Evolutionary conservation across 2,329 filamentous ascomycete genomes (phyloP), one percentile per base, ranked within the genome.

Genomic region (Ophiostoma angusticollis): DNA sequence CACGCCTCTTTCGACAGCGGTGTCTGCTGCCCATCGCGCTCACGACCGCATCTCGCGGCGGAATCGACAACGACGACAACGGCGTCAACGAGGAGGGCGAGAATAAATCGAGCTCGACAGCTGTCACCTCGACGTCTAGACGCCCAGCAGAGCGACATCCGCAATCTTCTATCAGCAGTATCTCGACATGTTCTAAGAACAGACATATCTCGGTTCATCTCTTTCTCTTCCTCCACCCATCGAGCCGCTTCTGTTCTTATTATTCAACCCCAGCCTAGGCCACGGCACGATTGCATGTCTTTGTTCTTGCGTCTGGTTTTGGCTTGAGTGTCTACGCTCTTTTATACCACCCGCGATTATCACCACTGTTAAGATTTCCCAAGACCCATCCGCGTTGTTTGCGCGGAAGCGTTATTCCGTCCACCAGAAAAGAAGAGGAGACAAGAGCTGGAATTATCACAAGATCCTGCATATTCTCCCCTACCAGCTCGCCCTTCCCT

Each of bases 101-200:
- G 25, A 24, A 39, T 28, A 19, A 30, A 8, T 22, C 14, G 18
- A 22, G 24, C 19, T 29, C 24, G n/a, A 14, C 18, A 23, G 7
- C 19, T n/a, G 31, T 14, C 31, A 30, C 18, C n/a, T n/a, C 24
- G 9, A 19, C 31, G 12, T 16, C 16, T 8, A 33, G 16, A 28
- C 39, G n/a, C 14, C 28, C 18, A 30, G 18, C 34, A n/a, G n/a
- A n/a, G n/a, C n/a, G n/a, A n/a, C n/a, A 13, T 17, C 14, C 29
- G 17, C 36, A 34, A 19, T 35, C 27, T 37, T 12, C n/a, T 35
- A 41, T 24, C 39, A 35, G n/a, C 40, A 24, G 33, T 33, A 36
- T 9, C 12, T 13, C 43, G 40, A 40, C 35, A 45, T 45, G 43
- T 45, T 32, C 29, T 44, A 46, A 31, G 37, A 46, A 35, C 42